A percentile compares a stretch with the other conserved stretches of the same genome.
phyloP scores from a whole-genome alignment of 2,329 filamentous ascomycete species.

The Zasmidium angulare region DNA sequence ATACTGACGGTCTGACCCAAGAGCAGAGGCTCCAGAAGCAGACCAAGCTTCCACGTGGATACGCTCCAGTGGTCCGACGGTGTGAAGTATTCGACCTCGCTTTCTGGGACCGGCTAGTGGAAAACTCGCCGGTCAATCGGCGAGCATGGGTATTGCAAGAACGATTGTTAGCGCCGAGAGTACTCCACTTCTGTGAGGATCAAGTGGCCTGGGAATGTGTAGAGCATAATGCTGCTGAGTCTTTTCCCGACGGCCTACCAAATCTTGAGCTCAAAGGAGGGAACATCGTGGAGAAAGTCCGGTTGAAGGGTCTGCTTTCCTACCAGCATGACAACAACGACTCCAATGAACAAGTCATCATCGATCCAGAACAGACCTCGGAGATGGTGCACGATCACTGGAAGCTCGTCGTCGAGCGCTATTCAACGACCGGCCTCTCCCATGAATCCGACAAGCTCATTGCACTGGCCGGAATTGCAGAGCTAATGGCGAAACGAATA shows the following conservation, averaged over 20 bases:
- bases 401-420: not conserved
- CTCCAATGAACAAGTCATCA: not conserved
- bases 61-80: not conserved
- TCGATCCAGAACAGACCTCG: not conserved
- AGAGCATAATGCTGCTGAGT: constrained; percentile 3
- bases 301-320: not conserved
- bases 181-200: constrained; percentile 3
- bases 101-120: not conserved
- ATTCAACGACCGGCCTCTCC: not conserved
- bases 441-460: not conserved
- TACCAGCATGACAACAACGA: not conserved
- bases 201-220: constrained; percentile 9
- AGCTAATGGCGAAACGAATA: not conserved
- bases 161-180: constrained; percentile 4
- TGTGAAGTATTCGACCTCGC: not conserved
- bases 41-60: not conserved
- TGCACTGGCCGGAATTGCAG: not conserved
- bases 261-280: not conserved
- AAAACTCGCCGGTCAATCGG: not conserved
- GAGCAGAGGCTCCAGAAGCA: not conserved
- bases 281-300: not conserved
- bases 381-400: not conserved
- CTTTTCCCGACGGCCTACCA: constrained; percentile 6
- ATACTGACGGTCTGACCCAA: not conserved
- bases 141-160: constrained; percentile 12